These are phyloP conservation scores for Rhizodiscina lignyota DNA, from an alignment of 495 filamentous ascomycete species.

Conservation along the genomic window DNA sequence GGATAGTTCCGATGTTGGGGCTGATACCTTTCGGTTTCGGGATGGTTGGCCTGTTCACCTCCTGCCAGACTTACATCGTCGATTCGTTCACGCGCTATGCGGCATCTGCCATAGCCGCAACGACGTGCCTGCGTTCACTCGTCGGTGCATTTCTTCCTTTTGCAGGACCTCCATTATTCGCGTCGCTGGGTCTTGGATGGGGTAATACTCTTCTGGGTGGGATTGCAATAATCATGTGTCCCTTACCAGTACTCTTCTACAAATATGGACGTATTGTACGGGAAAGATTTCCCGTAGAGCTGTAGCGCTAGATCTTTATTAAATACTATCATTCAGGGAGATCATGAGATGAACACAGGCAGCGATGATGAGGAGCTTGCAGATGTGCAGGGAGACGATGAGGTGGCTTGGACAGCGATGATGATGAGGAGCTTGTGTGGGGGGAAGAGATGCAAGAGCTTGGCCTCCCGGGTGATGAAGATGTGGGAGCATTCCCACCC, in stretches of 20 bases:
- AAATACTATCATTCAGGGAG: too few species aligned
- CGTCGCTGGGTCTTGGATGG: slow-evolving; percentile 26
- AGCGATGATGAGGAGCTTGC: too few species aligned
- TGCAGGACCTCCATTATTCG: slow-evolving; percentile 31
- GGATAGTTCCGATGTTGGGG: slow-evolving; percentile 28
- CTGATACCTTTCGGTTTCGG: slow-evolving; percentile 35
- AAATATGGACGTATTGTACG: slow-evolving; percentile 7
- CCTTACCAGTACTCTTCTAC: slow-evolving; percentile 18
- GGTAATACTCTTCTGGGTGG: slow-evolving; percentile 29
- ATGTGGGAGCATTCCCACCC: too few species aligned
- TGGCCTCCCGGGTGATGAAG: too few species aligned
- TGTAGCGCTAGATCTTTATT: too few species aligned
- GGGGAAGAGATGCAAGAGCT: too few species aligned
- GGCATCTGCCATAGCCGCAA: slow-evolving; percentile 21
- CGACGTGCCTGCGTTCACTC: slow-evolving; percentile 30
- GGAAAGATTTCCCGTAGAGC: not conserved
- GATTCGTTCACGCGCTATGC: slow-evolving; percentile 19
- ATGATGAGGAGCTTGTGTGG: too few species aligned
- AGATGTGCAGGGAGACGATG: too few species aligned
- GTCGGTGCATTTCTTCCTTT: slow-evolving; percentile 34
- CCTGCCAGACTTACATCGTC: slow-evolving; percentile 21
- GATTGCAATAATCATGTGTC: slow-evolving; percentile 22
- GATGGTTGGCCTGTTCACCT: slow-evolving; percentile 22
- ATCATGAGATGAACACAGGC: too few species aligned
- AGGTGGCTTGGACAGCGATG: too few species aligned